Evolutionary conservation across 768 basidiomycete species (phyloP).

Genomic region (Auricularia sp.): DNA sequence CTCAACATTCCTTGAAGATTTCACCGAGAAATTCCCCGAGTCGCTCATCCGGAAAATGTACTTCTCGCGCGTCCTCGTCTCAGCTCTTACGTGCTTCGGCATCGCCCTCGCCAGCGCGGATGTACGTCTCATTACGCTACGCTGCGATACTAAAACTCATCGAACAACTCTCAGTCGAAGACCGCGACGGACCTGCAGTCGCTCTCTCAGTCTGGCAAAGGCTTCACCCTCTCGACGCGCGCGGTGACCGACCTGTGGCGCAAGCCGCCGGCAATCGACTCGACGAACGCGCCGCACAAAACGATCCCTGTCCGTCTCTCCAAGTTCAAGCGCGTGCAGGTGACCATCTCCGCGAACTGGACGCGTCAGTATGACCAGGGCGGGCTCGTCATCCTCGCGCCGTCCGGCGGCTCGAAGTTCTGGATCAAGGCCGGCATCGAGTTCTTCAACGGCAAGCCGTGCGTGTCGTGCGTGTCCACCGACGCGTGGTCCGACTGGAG

Average conservation of each 20-base stretch:
- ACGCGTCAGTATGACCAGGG: slow-evolving; percentile 23
- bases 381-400: slow-evolving; percentile 15
- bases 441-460: slow-evolving; percentile 17
- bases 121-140: too few species aligned
- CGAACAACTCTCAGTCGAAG: too few species aligned
- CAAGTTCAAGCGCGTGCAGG: slow-evolving; percentile 16
- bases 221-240: not conserved
- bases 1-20: too few species aligned
- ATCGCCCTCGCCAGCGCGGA: too few species aligned
- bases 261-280: slow-evolving; percentile 18
- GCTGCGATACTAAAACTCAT: too few species aligned
- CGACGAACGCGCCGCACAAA: slow-evolving; percentile 15
- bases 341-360: slow-evolving; percentile 20
- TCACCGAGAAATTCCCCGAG: too few species aligned
- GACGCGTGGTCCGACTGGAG: not conserved
- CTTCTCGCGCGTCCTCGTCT: too few species aligned
- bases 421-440: slow-evolving; percentile 26
- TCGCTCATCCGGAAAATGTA: too few species aligned
- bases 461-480: not conserved
- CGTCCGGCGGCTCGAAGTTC: slow-evolving; percentile 1
- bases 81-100: too few species aligned
- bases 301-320: slow-evolving; percentile 8
- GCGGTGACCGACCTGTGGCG: slow-evolving; percentile 20
- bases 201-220: too few species aligned
- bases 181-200: too few species aligned